Percentiles rank a stretch among this genome's conserved stretches.
These are phyloP conservation scores for Clathrus columnatus DNA, from an alignment of 768 basidiomycete genomes.

Conservation along the genomic window DNA sequence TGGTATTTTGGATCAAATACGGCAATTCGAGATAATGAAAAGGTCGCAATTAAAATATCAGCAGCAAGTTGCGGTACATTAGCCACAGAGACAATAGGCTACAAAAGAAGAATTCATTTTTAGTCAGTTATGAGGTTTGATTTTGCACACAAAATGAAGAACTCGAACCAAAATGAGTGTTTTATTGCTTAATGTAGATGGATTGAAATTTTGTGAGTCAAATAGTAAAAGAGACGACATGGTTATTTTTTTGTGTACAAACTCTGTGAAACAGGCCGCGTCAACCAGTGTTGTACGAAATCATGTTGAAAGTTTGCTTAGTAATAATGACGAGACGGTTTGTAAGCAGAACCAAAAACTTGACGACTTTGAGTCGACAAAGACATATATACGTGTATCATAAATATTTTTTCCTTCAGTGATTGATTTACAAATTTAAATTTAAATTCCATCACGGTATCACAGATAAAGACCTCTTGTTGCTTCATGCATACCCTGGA, in stretches of 20 bases:
- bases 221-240: not conserved
- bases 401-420: too few relatives aligned
- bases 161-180: not conserved
- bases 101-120: too few relatives aligned
- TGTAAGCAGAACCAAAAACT: too few relatives aligned
- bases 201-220: not conserved
- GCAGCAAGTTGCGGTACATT: constrained; percentile 75
- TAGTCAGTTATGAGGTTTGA: not conserved
- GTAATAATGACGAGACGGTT: too few relatives aligned
- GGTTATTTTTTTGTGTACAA: not conserved
- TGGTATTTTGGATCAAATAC: constrained; percentile 53
- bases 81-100: constrained; percentile 72
- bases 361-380: too few relatives aligned
- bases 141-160: not conserved
- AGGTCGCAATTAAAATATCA: constrained; percentile 63
- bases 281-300: too few relatives aligned
- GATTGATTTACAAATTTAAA: too few relatives aligned
- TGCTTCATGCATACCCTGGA: not conserved
- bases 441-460: too few relatives aligned
- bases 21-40: constrained; percentile 52
- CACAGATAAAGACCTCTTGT: not conserved
- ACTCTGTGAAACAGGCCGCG: not conserved
- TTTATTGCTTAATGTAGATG: not conserved
- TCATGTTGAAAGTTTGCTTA: too few relatives aligned
- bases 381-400: too few relatives aligned